These are phyloP conservation scores for Suillus lakei DNA, from an alignment of 768 basidiomycete genomes.

Conservation along the genomic window DNA sequence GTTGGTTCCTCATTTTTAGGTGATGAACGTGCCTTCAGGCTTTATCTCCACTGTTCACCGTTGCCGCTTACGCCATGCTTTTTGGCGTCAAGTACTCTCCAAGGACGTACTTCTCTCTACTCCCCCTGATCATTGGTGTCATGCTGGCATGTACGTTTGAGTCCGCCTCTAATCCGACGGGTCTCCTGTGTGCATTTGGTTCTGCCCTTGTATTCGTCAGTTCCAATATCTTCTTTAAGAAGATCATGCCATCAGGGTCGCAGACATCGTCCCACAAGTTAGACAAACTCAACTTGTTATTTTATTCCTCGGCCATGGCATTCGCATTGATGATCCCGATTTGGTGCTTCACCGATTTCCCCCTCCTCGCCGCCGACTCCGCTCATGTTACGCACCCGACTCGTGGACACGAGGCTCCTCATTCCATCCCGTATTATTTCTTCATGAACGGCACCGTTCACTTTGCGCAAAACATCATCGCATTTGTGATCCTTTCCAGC, in stretches of 20 bases:
- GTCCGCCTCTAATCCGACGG: conserved; percentile 82
- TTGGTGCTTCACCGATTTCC: conserved; percentile 90
- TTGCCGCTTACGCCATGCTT: conserved; percentile 90
- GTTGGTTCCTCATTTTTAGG: conserved; percentile 3
- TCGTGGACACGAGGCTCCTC: conserved; percentile 52
- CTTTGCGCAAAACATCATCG: conserved; percentile 96
- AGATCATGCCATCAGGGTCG: conserved; percentile 80
- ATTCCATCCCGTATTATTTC: conserved; percentile 80
- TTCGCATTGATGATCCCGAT: conserved; percentile 96
- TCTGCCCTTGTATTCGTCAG: conserved; percentile 97
- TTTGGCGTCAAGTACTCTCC: conserved; percentile 94
- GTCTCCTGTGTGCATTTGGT: conserved; percentile 94
- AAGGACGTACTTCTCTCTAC: conserved; percentile 88
- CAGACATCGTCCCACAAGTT: conserved; percentile 71
- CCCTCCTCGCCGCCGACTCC: conserved; percentile 57
- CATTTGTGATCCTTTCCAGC: conserved; percentile 93
- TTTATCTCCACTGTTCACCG: conserved; percentile 95
- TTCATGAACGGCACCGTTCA: conserved; percentile 95
- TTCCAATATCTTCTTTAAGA: conserved; percentile 99
- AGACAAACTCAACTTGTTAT: conserved; percentile 94
- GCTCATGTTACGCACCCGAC: conserved; percentile 49
- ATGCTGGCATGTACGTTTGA: conserved; percentile 98
- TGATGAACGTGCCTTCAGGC: conserved; percentile 57
- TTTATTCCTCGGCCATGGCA: conserved; percentile 94
- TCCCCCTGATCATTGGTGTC: conserved; percentile 95